These are phyloP conservation scores for Stachybotrys echinatus DNA, from an alignment of 2,329 filamentous ascomycete genomes.

Conservation along the genomic window DNA sequence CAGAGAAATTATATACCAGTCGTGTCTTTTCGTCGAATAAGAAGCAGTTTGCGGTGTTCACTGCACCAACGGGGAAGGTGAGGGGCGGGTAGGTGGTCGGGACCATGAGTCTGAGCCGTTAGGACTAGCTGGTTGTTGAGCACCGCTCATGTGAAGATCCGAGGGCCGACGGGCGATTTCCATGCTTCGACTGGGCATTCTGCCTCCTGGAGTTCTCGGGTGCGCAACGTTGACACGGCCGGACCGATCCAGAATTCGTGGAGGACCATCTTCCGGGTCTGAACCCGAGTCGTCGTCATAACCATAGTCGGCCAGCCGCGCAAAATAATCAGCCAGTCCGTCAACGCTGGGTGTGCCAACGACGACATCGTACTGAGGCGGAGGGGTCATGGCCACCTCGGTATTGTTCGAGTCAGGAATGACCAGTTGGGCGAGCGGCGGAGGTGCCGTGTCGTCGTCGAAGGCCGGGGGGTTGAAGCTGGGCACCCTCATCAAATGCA, in stretches of 20 bases:
- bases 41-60: background rate
- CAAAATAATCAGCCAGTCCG: constrained; percentile 80
- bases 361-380: constrained; percentile 77
- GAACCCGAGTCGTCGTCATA: constrained; percentile 35
- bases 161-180: constrained; percentile 41
- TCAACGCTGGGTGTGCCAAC: constrained; percentile 64
- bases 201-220: constrained; percentile 48
- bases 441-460: constrained; percentile 58
- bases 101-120: background rate
- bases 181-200: constrained; percentile 51
- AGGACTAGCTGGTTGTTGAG: background rate
- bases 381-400: constrained; percentile 61
- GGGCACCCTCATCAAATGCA: constrained; percentile 76
- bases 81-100: too few relatives aligned
- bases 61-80: constrained; percentile 7
- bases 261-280: constrained; percentile 36
- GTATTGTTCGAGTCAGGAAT: constrained; percentile 7
- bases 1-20: background rate
- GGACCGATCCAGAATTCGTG: constrained; percentile 42
- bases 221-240: constrained; percentile 55
- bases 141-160: constrained; percentile 16
- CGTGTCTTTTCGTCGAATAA: background rate
- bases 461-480: constrained; percentile 88
- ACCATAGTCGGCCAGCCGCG: constrained; percentile 70
- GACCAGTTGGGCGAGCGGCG: constrained; percentile 19